Percentiles rank a stretch among this genome's conserved stretches.
phyloP scores from a whole-genome alignment of 2,329 filamentous ascomycete species.

The Domatiomyces globalis region DNA sequence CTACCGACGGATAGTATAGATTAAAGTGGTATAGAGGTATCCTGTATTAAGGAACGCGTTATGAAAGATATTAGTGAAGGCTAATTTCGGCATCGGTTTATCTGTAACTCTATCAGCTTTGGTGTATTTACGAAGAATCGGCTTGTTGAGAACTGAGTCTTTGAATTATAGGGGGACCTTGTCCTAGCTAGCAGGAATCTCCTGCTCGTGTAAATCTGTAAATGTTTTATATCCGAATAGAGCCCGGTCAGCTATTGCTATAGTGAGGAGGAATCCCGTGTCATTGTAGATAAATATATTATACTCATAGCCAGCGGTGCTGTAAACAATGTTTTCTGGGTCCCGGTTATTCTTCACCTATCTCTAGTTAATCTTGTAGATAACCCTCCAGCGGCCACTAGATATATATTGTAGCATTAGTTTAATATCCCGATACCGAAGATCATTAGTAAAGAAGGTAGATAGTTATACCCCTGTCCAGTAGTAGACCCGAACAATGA shows the following conservation, averaged over 20 bases:
- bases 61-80: slow-evolving; percentile 5
- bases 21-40: slow-evolving; percentile 6
- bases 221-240: slow-evolving; percentile 7
- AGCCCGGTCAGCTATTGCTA: slow-evolving; percentile 8
- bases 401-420: slow-evolving; percentile 6
- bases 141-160: slow-evolving; percentile 1
- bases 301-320: slow-evolving; percentile 3
- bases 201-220: slow-evolving; percentile 5
- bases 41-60: slow-evolving; percentile 8
- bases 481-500: slow-evolving; percentile 6
- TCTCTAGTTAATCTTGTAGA: slow-evolving; percentile 11
- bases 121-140: slow-evolving; percentile 10
- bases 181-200: slow-evolving; percentile 5
- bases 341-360: slow-evolving; percentile 14
- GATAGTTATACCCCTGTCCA: slow-evolving; percentile 2
- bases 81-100: slow-evolving; percentile 6
- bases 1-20: slow-evolving; percentile 6
- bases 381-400: slow-evolving; percentile 5
- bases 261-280: slow-evolving; percentile 3
- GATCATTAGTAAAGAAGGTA: slow-evolving; percentile 4
- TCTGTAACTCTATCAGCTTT: slow-evolving; percentile 5
- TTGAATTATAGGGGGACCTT: slow-evolving; percentile 5
- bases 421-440: slow-evolving; percentile 4
- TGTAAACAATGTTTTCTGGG: slow-evolving; percentile 6
- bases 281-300: slow-evolving; percentile 8